A percentile compares a stretch with the other conserved stretches of the same genome.
Conservation (phyloP, 2,329 filamentous ascomycete genomes). For the Nigrospora sphaerica region DNA sequence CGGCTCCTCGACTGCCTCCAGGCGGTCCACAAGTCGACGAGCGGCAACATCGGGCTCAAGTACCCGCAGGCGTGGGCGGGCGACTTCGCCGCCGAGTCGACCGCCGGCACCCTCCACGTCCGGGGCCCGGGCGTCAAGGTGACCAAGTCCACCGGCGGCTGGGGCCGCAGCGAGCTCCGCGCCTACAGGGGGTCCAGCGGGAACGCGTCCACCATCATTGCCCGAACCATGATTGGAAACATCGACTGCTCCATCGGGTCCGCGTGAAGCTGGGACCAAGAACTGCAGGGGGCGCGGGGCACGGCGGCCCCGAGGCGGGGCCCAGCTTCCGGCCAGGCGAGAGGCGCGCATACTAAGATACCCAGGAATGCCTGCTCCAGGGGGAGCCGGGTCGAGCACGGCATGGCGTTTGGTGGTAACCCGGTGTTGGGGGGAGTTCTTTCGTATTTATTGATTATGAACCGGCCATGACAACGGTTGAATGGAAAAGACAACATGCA, state of each 20-base stretch:
- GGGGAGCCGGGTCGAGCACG: too few relatives aligned
- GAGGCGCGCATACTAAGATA: too few relatives aligned
- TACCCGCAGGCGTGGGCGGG: slow-evolving; percentile 47
- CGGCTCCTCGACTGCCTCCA: slow-evolving; percentile 27
- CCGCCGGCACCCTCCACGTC: slow-evolving; percentile 31
- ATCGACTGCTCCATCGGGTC: slow-evolving; percentile 18
- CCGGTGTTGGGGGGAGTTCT: too few relatives aligned
- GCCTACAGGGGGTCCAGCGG: slow-evolving; percentile 34
- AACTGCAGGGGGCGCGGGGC: too few relatives aligned
- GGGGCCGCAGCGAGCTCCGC: slow-evolving; percentile 23
- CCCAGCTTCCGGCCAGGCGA: too few relatives aligned
- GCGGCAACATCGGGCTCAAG: slow-evolving; percentile 31
- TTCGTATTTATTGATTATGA: too few relatives aligned
- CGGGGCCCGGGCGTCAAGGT: slow-evolving; percentile 35
- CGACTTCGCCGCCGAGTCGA: slow-evolving; percentile 27
- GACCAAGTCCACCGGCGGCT: slow-evolving; percentile 19
- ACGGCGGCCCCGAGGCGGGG: too few relatives aligned
- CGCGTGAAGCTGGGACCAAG: background rate
- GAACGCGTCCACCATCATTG: slow-evolving; percentile 21
- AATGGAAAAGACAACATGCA: too few relatives aligned
- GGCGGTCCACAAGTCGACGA: slow-evolving; percentile 35
- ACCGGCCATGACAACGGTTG: too few relatives aligned
- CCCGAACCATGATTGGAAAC: slow-evolving; percentile 22
- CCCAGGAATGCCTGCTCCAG: too few relatives aligned
- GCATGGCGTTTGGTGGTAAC: too few relatives aligned